Conservation (phyloP, 257 asterid genomes). For the Euphrasia confusa region DNA sequence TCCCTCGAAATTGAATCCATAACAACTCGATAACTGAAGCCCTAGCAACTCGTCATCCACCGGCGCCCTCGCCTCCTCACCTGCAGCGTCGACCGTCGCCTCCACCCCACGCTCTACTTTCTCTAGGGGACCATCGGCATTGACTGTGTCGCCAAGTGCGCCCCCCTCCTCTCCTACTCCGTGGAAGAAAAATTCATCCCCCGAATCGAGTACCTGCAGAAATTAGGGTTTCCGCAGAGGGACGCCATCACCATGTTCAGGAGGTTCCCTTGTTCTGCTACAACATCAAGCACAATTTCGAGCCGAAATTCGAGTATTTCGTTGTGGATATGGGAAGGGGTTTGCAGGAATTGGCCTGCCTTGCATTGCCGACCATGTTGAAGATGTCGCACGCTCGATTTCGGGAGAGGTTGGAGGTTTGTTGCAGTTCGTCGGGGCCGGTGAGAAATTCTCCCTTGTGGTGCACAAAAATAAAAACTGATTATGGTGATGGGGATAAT, state of each 20-base stretch:
- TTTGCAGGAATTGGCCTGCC: conserved; percentile 64
- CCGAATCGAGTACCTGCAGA: conserved; percentile 62
- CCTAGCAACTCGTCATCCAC: conserved; percentile 35
- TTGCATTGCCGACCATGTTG: conserved; percentile 79
- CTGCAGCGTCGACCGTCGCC: no score
- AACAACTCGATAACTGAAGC: no score
- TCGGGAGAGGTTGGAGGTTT: conserved; percentile 59
- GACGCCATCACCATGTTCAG: conserved; percentile 60
- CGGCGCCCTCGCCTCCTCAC: conserved; percentile 39
- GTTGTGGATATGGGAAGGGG: conserved; percentile 92
- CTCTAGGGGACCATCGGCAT: no score
- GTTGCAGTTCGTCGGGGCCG: conserved; percentile 67
- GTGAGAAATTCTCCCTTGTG: conserved; percentile 60
- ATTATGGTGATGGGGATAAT: conserved; percentile 25
- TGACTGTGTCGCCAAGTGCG: no score
- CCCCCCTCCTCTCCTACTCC: conserved; percentile 45
- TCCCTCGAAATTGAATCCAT: no score
- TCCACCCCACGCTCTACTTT: no score
- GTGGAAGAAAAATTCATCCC: conserved; percentile 81
- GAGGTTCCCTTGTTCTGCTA: conserved; percentile 86
- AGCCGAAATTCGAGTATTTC: conserved; percentile 77
- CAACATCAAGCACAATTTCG: conserved; percentile 68
- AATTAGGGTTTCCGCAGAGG: conserved; percentile 56
- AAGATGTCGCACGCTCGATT: conserved; percentile 47
- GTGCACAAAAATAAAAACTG: conserved; percentile 33